Evolutionary conservation across 768 basidiomycete species (phyloP).

Genomic region (Paxillus rubicundulus): DNA sequence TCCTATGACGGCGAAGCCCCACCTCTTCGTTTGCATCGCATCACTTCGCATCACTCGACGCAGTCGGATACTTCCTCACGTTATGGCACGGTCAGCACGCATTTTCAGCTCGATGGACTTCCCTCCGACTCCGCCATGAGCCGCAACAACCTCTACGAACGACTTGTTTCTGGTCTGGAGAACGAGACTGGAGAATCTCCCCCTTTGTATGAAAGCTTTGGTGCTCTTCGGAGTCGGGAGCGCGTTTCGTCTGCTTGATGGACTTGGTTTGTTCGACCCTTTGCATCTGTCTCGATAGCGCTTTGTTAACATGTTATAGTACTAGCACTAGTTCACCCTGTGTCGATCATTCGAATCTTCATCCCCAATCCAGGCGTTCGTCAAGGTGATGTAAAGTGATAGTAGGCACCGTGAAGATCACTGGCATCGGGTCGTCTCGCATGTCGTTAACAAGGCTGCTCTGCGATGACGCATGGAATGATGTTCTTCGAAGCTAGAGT

Average conservation of each 20-base stretch:
- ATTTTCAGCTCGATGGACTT: slow-evolving; percentile 14
- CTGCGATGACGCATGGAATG: too few relatives aligned
- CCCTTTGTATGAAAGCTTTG: slow-evolving; percentile 40
- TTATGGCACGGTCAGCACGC: slow-evolving; percentile 17
- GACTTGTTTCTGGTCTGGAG: slow-evolving; percentile 79
- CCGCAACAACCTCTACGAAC: slow-evolving; percentile 64
- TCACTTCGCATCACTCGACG: slow-evolving; percentile 32
- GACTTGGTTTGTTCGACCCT: not conserved
- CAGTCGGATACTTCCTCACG: slow-evolving; percentile 34
- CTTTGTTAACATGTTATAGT: too few relatives aligned
- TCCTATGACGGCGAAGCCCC: not conserved
- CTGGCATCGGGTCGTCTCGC: too few relatives aligned
- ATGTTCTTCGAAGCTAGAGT: too few relatives aligned
- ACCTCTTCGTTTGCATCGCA: slow-evolving; percentile 22
- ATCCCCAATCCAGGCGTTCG: not conserved
- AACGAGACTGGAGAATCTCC: slow-evolving; percentile 81
- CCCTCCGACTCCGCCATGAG: slow-evolving; percentile 36
- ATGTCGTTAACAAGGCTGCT: too few relatives aligned
- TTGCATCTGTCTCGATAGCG: not conserved
- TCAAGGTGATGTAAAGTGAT: too few relatives aligned
- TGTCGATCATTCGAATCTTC: not conserved
- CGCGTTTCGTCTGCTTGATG: not conserved
- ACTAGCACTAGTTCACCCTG: too few relatives aligned
- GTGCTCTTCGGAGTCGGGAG: not conserved
- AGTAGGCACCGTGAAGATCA: too few relatives aligned